Percentiles rank a stretch among this genome's conserved stretches.
Evolutionary conservation across 2,329 filamentous ascomycete species (phyloP).

Genomic region (Arthrobotrys conoides): DNA sequence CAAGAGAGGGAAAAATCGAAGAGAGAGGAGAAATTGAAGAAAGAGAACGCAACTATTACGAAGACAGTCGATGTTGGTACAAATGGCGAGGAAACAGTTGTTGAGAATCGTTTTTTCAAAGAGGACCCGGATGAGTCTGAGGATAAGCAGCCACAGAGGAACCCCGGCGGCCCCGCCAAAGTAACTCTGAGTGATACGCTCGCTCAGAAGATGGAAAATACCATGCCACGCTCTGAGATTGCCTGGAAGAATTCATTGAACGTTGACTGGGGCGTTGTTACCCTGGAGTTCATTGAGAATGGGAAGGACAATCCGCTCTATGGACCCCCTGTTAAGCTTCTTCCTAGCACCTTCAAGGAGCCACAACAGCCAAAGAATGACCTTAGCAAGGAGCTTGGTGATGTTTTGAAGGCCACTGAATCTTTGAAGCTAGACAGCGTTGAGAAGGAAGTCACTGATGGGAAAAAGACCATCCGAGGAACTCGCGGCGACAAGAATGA

Average conservation of each 20-base stretch:
- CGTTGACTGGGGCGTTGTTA: slow-evolving; percentile 56
- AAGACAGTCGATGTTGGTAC: slow-evolving; percentile 23
- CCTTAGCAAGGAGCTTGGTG: slow-evolving; percentile 20
- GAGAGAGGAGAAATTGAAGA: slow-evolving; percentile 10
- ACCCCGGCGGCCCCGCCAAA: not conserved
- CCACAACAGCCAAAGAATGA: slow-evolving; percentile 1
- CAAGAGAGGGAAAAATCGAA: slow-evolving; percentile 42
- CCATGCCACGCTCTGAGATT: slow-evolving; percentile 38
- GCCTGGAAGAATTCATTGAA: slow-evolving; percentile 56
- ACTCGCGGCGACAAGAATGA: slow-evolving; percentile 8
- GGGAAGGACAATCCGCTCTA: slow-evolving; percentile 48
- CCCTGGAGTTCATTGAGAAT: slow-evolving; percentile 42
- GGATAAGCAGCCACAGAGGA: slow-evolving; percentile 17
- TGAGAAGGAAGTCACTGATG: not conserved
- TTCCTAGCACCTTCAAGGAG: not conserved
- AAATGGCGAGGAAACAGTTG: slow-evolving; percentile 31
- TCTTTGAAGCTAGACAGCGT: slow-evolving; percentile 16
- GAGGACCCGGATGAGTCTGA: slow-evolving; percentile 40
- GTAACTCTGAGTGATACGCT: not conserved
- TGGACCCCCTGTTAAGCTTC: slow-evolving; percentile 45
- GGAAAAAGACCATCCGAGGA: slow-evolving; percentile 22
- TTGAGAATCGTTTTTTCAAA: slow-evolving; percentile 38
- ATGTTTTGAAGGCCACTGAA: slow-evolving; percentile 26
- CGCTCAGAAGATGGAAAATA: slow-evolving; percentile 25
- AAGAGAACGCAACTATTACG: slow-evolving; percentile 1